These are phyloP conservation scores for Royoungia palumana DNA, from an alignment of 768 basidiomycete species.

Conservation along the genomic window DNA sequence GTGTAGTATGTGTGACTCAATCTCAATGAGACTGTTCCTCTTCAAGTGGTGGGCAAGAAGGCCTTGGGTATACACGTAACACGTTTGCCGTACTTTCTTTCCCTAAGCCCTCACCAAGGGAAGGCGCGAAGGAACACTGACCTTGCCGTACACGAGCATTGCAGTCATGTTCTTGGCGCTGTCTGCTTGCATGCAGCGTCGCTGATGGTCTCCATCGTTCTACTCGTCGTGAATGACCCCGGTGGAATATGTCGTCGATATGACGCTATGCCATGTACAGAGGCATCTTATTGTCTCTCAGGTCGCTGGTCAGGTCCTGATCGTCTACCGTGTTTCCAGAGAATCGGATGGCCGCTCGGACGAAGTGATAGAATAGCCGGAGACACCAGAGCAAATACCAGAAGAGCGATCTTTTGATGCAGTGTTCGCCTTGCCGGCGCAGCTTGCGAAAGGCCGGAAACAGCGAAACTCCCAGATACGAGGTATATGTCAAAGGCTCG, in stretches of 20 bases:
- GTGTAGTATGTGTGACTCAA: too few species aligned
- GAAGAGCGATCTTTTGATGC: too few species aligned
- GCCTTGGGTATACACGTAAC: neutral
- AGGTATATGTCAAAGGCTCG: too few species aligned
- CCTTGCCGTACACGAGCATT: neutral
- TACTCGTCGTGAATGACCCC: neutral
- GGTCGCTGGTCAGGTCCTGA: neutral
- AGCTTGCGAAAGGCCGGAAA: too few species aligned
- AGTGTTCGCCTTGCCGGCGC: too few species aligned
- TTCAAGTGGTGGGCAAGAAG: neutral
- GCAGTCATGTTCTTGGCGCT: neutral
- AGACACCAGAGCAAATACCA: too few species aligned
- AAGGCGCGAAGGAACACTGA: neutral
- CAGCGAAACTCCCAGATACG: too few species aligned
- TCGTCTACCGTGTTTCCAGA: neutral
- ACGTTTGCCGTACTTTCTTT: neutral
- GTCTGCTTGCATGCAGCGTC: neutral
- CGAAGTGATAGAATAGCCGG: too few species aligned
- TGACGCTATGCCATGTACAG: neutral
- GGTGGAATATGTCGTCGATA: neutral
- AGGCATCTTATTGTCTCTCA: neutral
- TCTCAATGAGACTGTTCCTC: neutral
- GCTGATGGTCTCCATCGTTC: neutral
- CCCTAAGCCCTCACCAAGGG: neutral
- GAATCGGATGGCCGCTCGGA: neutral